Conservation (phyloP, 805 yeast species). For the Barnettozyma wickerhamii region DNA sequence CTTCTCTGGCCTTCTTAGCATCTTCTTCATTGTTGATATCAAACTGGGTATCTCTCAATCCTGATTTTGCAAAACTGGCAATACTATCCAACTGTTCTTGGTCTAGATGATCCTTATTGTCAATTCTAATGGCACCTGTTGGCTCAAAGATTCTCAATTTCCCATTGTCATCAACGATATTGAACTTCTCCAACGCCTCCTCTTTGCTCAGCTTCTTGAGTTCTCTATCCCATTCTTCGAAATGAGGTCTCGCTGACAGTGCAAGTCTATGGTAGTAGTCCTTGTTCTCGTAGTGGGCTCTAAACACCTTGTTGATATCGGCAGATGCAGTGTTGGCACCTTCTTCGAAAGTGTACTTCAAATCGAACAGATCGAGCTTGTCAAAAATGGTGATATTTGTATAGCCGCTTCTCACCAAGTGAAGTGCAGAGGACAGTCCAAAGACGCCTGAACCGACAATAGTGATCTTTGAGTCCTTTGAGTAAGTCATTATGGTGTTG, state of each 20-base stretch:
- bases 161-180: conserved; percentile 16
- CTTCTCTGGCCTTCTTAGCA: conserved; percentile 26
- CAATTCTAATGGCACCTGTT: not conserved
- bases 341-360: conserved; percentile 27
- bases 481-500: not conserved
- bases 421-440: conserved; percentile 43
- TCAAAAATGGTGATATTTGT: conserved; percentile 35
- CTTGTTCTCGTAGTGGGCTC: conserved; percentile 35
- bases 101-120: conserved; percentile 8
- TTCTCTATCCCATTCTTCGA: conserved; percentile 15
- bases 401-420: conserved; percentile 35
- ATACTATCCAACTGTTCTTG: conserved; percentile 25
- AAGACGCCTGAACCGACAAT: conserved; percentile 47
- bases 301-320: conserved; percentile 36
- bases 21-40: conserved; percentile 26
- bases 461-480: conserved; percentile 23
- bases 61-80: conserved; percentile 23
- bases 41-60: conserved; percentile 27
- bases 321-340: conserved; percentile 41
- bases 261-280: conserved; percentile 29
- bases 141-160: not conserved
- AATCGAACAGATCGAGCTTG: conserved; percentile 27
- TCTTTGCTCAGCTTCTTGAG: conserved; percentile 4
- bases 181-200: conserved; percentile 12
- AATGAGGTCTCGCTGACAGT: conserved; percentile 15